phyloP scores from a whole-genome alignment of 192 early-diverging fungal genomes.

The Pilaira anomala region DNA sequence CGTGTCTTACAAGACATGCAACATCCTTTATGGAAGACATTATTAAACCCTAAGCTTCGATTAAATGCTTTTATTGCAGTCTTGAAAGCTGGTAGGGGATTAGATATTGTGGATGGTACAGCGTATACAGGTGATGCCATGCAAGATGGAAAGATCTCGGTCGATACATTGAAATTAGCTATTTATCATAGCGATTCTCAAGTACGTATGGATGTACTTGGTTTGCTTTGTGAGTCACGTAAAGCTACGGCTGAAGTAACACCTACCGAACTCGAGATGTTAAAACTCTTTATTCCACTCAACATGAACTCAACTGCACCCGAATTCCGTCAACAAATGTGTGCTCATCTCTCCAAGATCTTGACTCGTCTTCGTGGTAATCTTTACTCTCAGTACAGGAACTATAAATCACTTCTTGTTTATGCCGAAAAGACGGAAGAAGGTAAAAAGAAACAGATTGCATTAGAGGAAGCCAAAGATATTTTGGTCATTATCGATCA shows the following conservation, averaged over 20 bases:
- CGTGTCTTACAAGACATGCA: conserved; percentile 35
- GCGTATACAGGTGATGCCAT: conserved; percentile 28
- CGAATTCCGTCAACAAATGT: conserved; percentile 80
- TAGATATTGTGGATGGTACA: conserved; percentile 55
- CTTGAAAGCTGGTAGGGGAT: conserved; percentile 50
- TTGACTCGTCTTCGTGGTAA: conserved; percentile 59
- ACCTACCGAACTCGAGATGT: conserved; percentile 56
- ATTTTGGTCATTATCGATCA: conserved; percentile 40
- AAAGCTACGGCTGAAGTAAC: conserved; percentile 62
- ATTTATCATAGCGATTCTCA: conserved; percentile 69
- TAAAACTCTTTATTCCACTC: conserved; percentile 65
- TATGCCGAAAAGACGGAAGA: conserved; percentile 30
- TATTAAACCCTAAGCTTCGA: conserved; percentile 32
- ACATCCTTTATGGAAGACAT: conserved; percentile 6
- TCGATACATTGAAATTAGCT: conserved; percentile 53
- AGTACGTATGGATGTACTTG: conserved; percentile 75
- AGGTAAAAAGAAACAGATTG: conserved; percentile 16
- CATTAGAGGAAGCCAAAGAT: conserved; percentile 22
- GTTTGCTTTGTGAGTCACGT: conserved; percentile 77
- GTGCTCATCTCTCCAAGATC: conserved; percentile 55
- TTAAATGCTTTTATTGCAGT: conserved; percentile 62
- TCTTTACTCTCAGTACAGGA: conserved; percentile 38
- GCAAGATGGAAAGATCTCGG: conserved; percentile 31
- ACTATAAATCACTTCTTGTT: conserved; percentile 28
- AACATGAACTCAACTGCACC: conserved; percentile 72